These are phyloP conservation scores for Daldinia loculata DNA, from an alignment of 495 filamentous ascomycete genomes.

Conservation along the genomic window DNA sequence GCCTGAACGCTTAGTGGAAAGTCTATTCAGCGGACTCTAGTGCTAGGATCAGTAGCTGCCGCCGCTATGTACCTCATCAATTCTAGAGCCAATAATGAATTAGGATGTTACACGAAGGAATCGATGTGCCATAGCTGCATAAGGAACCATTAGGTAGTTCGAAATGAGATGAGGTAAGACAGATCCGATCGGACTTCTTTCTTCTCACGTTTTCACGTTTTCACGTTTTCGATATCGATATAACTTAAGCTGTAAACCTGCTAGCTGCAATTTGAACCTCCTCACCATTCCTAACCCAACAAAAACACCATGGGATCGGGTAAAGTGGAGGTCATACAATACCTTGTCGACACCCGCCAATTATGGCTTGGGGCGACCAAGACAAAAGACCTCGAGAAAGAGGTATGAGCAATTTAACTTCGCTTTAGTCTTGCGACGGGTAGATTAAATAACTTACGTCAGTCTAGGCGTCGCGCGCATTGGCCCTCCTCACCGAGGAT, in stretches of 20 bases:
- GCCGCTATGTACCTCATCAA: slow-evolving; percentile 12
- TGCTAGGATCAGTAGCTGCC: slow-evolving; percentile 25
- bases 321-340: slow-evolving; percentile 50
- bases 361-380: slow-evolving; percentile 54
- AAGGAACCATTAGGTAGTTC: neutral
- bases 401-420: slow-evolving; percentile 44
- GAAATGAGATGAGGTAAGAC: slow-evolving; percentile 21
- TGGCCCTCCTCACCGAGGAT: slow-evolving; percentile 62
- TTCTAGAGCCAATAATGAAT: slow-evolving; percentile 20
- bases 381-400: slow-evolving; percentile 52
- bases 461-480: slow-evolving; percentile 61
- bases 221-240: no score
- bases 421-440: neutral
- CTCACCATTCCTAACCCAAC: neutral
- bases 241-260: neutral
- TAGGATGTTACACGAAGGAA: slow-evolving; percentile 21
- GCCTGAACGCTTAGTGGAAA: slow-evolving; percentile 7
- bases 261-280: neutral
- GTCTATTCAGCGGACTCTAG: slow-evolving; percentile 29
- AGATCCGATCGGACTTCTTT: slow-evolving; percentile 13
- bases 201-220: slow-evolving; percentile 8
- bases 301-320: slow-evolving; percentile 36
- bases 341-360: slow-evolving; percentile 57
- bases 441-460: slow-evolving; percentile 14
- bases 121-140: slow-evolving; percentile 13